Evolutionary conservation across 2,329 filamentous ascomycete genomes (phyloP), one percentile per base, ranked within the genome.

Genomic region (Sarocladiaceae sp.): DNA sequence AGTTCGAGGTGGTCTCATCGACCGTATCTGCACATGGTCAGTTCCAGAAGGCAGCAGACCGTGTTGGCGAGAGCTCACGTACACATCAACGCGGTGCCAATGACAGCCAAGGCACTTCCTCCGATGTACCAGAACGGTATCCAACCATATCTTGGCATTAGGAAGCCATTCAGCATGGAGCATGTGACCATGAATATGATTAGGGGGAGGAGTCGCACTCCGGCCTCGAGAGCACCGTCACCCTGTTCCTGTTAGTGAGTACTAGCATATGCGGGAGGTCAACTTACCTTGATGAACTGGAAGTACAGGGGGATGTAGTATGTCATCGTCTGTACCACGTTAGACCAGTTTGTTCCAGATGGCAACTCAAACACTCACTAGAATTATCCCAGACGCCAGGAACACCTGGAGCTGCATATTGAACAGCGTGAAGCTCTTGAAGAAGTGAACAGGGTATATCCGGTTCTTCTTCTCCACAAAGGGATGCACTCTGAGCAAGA

Each of bases 221-320:
- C 70, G 17, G 69, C 65, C 26, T 65, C 54, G 3, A 73, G 54
- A 0, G 69, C 60, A 3, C 57, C 62, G 46, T 76, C 74, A 11
- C 67, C 67, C 20, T 61, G 12, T 13, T 18, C 7, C 12, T 20
- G 20, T 40, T 28, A 50, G 44, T 22, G 23, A 22, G 18, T 3
- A 33, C 20, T 33, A 18, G 26, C 23, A 33, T 23, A 11, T 31
- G 8, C 26, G 25, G 11, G 10, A 25, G 28, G 13, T 13, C 13
- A 22, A 51, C 47, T 23, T 51, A 54, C 54, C 50, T 42, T 64
- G 1, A 66, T 66, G 57, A 77, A 79, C 52, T 74, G 69, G 60
- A 78, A 79, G 58, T 67, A 76, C 2, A 78, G 58, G 0, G 76
- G 76, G 18, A 77, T 71, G 58, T 74, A 78, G 58, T 76, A 79